Base-by-base conservation (phyloP, 139 green algal species). In the Chlorella sp. region DNA sequence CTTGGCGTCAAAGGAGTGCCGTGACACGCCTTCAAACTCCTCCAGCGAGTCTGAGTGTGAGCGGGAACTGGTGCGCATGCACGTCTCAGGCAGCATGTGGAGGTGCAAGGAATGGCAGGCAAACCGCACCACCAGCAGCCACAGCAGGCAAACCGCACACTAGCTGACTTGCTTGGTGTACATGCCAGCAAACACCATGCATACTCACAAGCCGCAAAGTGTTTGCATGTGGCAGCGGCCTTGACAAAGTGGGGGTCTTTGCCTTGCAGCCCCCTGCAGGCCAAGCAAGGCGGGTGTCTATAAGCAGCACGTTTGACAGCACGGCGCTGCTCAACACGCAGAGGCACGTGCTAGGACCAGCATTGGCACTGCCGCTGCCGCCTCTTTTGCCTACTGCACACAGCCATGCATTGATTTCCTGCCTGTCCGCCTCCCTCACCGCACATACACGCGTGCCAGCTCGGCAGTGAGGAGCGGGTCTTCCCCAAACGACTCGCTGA, bases 161-260 rank as follows among this genome's bases (percentile, higher is more conserved):
- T n/a, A n/a, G n/a, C n/a, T n/a, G n/a, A n/a, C n/a, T n/a, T n/a
- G n/a, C n/a, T n/a, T n/a, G n/a, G n/a, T n/a, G n/a, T n/a, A n/a
- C n/a, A n/a, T n/a, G n/a, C 44, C 44, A 55, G 11, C 7, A 55
- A 55, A 55, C 44, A 55, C 7, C 7, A 17, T 7, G 44, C 11
- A 11, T 55, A 21, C 51, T 21, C 15, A 21, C 51, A 89, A 0
- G 85, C 89, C 6, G 85, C 89, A 84, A 89, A 90, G 78, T 92
- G 89, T 82, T 92, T 92, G 85, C 89, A 92, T 4, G 89, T 92
- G 36, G 87, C 89, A 12, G 65, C 81, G 4, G 85, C 88, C 83
- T 92, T 87, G 74, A 89, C n/a, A 41, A 85, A 88, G 36, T 26
- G 30, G n/a, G 62, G 21, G 68, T 90, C 57, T 23, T 38, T 55